Conservation (phyloP, 768 basidiomycete genomes). For the Kwoniella heveanensis region DNA sequence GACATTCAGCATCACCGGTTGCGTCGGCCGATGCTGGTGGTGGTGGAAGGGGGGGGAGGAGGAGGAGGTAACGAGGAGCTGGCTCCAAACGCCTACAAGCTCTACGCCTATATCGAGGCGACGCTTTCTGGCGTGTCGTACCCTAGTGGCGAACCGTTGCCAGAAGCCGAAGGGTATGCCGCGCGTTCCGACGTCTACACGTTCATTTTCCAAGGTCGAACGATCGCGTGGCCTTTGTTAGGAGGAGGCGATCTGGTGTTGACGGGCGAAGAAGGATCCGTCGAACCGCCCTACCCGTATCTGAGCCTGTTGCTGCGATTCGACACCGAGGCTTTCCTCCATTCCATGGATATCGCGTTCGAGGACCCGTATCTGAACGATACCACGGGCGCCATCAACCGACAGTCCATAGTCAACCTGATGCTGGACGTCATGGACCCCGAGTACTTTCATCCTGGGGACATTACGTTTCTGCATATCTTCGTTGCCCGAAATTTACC, state of each 20-base stretch:
- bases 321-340: conserved; percentile 90
- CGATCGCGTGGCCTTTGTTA: conserved; percentile 69
- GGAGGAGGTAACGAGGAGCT: conserved; percentile 62
- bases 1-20: conserved; percentile 64
- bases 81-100: conserved; percentile 80
- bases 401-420: conserved; percentile 79
- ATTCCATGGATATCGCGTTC: conserved; percentile 90
- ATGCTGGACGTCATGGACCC: conserved; percentile 69
- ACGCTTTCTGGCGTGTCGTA: conserved; percentile 80
- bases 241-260: conserved; percentile 70
- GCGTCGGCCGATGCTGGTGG: conserved; percentile 35
- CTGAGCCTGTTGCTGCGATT: conserved; percentile 78
- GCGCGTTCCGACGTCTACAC: conserved; percentile 76
- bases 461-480: conserved; percentile 84
- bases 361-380: conserved; percentile 91
- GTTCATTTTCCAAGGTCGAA: conserved; percentile 82
- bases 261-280: conserved; percentile 62
- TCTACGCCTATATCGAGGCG: conserved; percentile 83
- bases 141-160: conserved; percentile 76
- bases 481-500: conserved; percentile 96
- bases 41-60: conserved; percentile 28
- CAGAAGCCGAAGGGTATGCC: conserved; percentile 65
- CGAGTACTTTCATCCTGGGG: conserved; percentile 52
- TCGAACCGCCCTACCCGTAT: conserved; percentile 88
- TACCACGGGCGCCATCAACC: conserved; percentile 65